Conservation (phyloP, 176 grass and related monocot species). For the Eremochloa ophiuroides region DNA sequence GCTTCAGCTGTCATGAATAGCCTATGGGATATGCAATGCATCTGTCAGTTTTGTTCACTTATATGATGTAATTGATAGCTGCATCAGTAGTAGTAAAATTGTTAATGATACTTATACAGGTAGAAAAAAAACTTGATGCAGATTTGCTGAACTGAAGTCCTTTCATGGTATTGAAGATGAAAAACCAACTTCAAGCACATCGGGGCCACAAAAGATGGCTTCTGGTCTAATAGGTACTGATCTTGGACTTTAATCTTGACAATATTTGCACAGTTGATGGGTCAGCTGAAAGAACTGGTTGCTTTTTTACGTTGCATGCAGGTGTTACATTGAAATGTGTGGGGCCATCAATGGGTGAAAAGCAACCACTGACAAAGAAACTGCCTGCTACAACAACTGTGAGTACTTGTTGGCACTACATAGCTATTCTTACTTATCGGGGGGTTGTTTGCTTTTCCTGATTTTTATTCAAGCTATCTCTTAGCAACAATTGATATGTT, state of each 20-base stretch:
- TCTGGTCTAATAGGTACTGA: slow-evolving; percentile 78
- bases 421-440: neutral
- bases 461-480: neutral
- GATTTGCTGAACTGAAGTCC: slow-evolving; percentile 72
- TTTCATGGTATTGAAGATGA: slow-evolving; percentile 88
- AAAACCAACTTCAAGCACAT: slow-evolving; percentile 48
- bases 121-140: slow-evolving; percentile 22
- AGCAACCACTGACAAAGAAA: slow-evolving; percentile 76
- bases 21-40: neutral
- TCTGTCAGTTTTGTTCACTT: neutral
- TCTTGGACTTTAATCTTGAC: neutral
- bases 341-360: slow-evolving; percentile 92
- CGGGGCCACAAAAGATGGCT: slow-evolving; percentile 77
- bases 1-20: neutral
- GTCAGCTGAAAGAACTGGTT: neutral
- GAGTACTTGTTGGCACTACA: slow-evolving; percentile 16
- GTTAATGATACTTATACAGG: slow-evolving; percentile 3
- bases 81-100: neutral
- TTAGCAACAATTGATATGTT: neutral
- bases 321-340: slow-evolving; percentile 89
- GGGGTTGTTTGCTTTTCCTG: neutral
- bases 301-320: slow-evolving; percentile 21
- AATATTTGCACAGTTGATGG: neutral
- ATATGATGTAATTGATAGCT: neutral
- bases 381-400: slow-evolving; percentile 77